Percentiles rank a stretch among this genome's conserved stretches.
Conservation (phyloP, 805 yeast genomes). For the Brettanomyces sp. region DNA sequence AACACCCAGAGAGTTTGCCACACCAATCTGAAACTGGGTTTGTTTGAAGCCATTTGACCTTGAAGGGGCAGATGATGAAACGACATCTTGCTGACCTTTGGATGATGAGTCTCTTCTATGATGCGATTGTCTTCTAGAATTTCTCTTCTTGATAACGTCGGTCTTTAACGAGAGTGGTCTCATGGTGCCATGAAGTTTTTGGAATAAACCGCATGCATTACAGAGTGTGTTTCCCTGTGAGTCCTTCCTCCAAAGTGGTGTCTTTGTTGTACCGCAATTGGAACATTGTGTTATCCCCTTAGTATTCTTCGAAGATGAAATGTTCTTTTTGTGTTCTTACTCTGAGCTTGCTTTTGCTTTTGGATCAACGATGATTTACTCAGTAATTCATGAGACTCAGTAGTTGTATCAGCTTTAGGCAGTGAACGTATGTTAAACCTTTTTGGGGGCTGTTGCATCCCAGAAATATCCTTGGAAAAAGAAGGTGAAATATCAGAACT, state of each 20-base stretch:
- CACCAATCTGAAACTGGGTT: background rate
- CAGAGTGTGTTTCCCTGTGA: constrained; percentile 51
- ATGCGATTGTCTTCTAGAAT: constrained; percentile 30
- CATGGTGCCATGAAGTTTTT: constrained; percentile 53
- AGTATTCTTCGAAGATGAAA: background rate
- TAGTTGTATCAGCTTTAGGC: background rate
- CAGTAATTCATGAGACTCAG: no score
- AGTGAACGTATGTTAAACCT: background rate
- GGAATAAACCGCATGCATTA: constrained; percentile 56
- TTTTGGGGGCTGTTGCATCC: background rate
- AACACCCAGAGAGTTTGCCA: background rate
- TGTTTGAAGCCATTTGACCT: background rate
- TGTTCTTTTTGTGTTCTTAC: background rate
- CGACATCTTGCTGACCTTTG: background rate
- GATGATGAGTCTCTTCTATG: background rate
- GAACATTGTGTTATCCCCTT: constrained; percentile 33
- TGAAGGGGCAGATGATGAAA: background rate
- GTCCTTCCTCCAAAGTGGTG: constrained; percentile 57
- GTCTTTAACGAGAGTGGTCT: constrained; percentile 51
- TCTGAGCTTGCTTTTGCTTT: background rate
- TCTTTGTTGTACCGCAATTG: constrained; percentile 50
- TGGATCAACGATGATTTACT: background rate
- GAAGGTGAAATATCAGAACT: background rate
- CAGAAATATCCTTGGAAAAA: background rate
- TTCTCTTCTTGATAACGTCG: constrained; percentile 63